Conservation (phyloP, 2,329 filamentous ascomycete species). For the Colletotrichum chlorophyti region DNA sequence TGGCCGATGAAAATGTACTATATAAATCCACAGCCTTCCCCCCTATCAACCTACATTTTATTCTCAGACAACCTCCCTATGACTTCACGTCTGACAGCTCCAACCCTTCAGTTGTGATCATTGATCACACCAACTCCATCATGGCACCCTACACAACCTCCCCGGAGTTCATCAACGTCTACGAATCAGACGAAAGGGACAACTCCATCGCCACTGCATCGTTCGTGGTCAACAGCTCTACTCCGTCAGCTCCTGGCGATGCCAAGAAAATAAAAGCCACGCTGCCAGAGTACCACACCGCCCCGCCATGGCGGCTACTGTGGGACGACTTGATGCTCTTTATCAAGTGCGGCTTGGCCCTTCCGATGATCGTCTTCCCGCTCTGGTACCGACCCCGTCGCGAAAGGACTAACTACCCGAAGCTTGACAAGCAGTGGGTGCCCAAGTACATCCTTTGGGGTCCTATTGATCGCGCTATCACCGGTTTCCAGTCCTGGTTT, state of each 20-base stretch:
- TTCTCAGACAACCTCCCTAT: background rate
- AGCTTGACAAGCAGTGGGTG: background rate
- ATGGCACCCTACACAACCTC: background rate
- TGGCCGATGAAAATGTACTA: background rate
- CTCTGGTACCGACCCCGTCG: background rate
- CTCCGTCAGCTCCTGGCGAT: background rate
- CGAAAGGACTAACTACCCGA: background rate
- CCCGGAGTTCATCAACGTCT: background rate
- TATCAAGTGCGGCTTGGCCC: background rate
- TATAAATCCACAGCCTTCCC: background rate
- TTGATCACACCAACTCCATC: background rate
- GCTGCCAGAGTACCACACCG: constrained; percentile 16
- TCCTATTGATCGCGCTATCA: background rate
- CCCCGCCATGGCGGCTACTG: constrained; percentile 13
- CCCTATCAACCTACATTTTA: too few relatives aligned
- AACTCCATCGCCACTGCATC: background rate
- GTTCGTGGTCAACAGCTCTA: background rate
- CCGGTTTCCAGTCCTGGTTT: background rate
- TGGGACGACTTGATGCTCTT: constrained; percentile 17
- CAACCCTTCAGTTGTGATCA: background rate
- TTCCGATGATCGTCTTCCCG: constrained; percentile 4
- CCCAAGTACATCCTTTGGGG: background rate
- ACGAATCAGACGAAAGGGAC: background rate
- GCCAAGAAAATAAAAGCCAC: background rate
- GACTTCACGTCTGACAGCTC: background rate